These are phyloP conservation scores for Penicillium maclennaniae DNA, from an alignment of 495 filamentous ascomycete genomes.

Conservation along the genomic window DNA sequence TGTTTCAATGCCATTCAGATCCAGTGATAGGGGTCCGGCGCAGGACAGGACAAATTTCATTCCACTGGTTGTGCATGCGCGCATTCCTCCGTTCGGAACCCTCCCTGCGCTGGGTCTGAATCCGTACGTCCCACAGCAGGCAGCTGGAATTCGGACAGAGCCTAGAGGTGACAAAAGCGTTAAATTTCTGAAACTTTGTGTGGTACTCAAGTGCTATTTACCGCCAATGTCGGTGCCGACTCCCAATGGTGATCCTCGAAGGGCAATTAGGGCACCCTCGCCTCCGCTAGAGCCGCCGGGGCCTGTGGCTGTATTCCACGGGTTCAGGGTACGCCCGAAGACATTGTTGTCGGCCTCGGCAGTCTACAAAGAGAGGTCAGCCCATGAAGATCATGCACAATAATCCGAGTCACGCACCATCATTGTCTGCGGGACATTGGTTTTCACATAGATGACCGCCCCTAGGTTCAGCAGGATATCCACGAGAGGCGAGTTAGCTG, in stretches of 20 bases:
- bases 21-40: slow-evolving; percentile 39
- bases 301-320: slow-evolving; percentile 48
- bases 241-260: slow-evolving; percentile 34
- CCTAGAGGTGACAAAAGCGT: slow-evolving; percentile 18
- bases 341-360: slow-evolving; percentile 55
- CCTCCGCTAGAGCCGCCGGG: slow-evolving; percentile 56
- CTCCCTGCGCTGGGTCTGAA: slow-evolving; percentile 37
- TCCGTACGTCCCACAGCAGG: slow-evolving; percentile 57
- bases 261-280: slow-evolving; percentile 48
- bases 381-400: background rate
- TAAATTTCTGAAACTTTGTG: slow-evolving; percentile 8
- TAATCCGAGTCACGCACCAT: slow-evolving; percentile 32
- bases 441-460: slow-evolving; percentile 55
- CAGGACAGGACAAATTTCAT: slow-evolving; percentile 49
- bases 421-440: slow-evolving; percentile 52
- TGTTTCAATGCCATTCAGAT: slow-evolving; percentile 32
- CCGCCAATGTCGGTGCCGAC: slow-evolving; percentile 38
- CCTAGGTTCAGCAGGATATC: slow-evolving; percentile 23
- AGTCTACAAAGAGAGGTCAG: slow-evolving; percentile 6
- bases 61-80: slow-evolving; percentile 46
- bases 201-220: slow-evolving; percentile 19
- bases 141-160: slow-evolving; percentile 59
- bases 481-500: slow-evolving; percentile 18
- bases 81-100: slow-evolving; percentile 47
- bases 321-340: slow-evolving; percentile 54